Conservation (phyloP, 2,329 filamentous ascomycete species). For the Aspergillus quadricinctus region DNA sequence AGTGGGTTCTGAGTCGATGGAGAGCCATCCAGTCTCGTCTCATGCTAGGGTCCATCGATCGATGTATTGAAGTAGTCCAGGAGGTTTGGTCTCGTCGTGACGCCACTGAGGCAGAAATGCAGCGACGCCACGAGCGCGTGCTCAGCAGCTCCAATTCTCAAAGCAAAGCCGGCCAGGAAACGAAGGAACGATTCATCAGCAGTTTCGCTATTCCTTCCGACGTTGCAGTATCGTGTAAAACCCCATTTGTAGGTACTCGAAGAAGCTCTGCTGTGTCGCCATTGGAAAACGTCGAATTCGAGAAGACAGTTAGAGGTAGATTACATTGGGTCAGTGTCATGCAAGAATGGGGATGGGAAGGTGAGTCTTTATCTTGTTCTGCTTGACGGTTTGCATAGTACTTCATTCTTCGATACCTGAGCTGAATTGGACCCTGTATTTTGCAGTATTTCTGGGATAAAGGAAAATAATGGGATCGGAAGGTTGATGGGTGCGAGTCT, state of each 20-base stretch:
- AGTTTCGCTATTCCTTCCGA: conserved; percentile 3
- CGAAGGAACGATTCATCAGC: background rate
- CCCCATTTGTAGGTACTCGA: conserved; percentile 15
- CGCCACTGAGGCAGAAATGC: conserved; percentile 43
- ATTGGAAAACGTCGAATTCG: conserved; percentile 48
- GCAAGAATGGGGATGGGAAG: conserved; percentile 69
- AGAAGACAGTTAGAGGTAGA: conserved; percentile 61
- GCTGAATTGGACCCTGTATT: background rate
- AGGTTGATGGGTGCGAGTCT: background rate
- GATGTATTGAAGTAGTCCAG: conserved; percentile 59
- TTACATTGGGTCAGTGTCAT: conserved; percentile 69
- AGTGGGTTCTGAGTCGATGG: conserved; percentile 64
- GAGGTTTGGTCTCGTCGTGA: conserved; percentile 66
- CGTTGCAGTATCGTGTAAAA: conserved; percentile 7
- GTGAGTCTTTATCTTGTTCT: conserved; percentile 41
- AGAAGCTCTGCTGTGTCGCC: conserved; percentile 28
- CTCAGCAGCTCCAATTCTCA: conserved; percentile 16
- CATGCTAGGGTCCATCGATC: conserved; percentile 64
- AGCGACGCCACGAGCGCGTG: conserved; percentile 26
- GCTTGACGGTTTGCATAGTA: background rate
- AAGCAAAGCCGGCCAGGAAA: conserved; percentile 1
- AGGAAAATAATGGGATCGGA: background rate
- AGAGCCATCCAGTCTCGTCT: conserved; percentile 56
- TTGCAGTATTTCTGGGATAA: conserved; percentile 40
- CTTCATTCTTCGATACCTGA: conserved; percentile 2